A percentile compares a stretch with the other conserved stretches of the same genome.
Evolutionary conservation across 148 eudicot genomes (phyloP).

Genomic region (Gaultheria prostrata): DNA sequence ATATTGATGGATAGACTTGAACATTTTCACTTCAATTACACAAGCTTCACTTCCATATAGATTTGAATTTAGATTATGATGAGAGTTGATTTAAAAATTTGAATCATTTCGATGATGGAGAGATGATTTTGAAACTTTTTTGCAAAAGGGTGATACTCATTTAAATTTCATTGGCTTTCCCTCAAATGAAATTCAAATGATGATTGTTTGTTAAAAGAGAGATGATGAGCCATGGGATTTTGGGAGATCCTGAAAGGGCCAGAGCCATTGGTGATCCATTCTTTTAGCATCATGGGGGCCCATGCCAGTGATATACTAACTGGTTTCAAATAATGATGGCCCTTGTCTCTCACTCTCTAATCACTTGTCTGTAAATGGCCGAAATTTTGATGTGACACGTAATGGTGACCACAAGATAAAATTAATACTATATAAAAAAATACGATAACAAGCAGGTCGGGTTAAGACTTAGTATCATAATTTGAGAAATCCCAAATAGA

Average conservation of each 20-base stretch:
- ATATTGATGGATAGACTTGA: slow-evolving; percentile 18
- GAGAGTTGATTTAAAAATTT: slow-evolving; percentile 11
- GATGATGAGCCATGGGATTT: slow-evolving; percentile 21
- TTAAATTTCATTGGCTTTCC: neutral
- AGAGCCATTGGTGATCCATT: neutral
- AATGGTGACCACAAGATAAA: too few relatives aligned
- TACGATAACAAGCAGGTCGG: too few relatives aligned
- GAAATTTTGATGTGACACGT: neutral
- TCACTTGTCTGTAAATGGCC: neutral
- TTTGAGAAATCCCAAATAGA: too few relatives aligned
- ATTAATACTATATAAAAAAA: too few relatives aligned
- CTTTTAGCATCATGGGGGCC: slow-evolving; percentile 15
- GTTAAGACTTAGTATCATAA: too few relatives aligned
- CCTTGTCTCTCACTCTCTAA: neutral
- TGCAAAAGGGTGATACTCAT: neutral
- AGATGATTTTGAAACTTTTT: neutral
- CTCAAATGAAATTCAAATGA: slow-evolving; percentile 16
- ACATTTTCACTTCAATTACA: slow-evolving; percentile 23
- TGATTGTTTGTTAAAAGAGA: neutral
- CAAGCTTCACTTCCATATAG: slow-evolving; percentile 2
- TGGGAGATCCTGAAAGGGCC: slow-evolving; percentile 9
- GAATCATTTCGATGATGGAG: neutral
- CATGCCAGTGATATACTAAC: slow-evolving; percentile 12
- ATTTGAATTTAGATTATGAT: slow-evolving; percentile 5
- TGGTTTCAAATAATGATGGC: slow-evolving; percentile 12